Conservation (phyloP, 805 yeast genomes). For the Debaryomyces castellii region DNA sequence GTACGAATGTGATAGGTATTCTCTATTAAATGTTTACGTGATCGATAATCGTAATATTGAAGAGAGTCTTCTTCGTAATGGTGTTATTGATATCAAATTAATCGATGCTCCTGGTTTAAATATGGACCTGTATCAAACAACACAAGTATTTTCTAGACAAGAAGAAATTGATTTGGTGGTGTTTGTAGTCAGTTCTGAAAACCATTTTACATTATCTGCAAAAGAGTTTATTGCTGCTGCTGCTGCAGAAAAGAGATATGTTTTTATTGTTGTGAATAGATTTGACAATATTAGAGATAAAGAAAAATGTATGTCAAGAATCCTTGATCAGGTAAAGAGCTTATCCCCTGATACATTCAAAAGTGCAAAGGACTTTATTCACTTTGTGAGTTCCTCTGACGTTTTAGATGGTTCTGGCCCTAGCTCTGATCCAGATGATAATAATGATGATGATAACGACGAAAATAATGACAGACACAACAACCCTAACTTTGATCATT, state of each 20-base stretch:
- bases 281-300: conserved; percentile 86
- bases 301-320: conserved; percentile 70
- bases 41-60: conserved; percentile 69
- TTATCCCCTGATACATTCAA: conserved; percentile 91
- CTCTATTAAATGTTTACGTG: conserved; percentile 77
- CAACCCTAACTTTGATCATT: conserved; percentile 72
- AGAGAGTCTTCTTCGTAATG: conserved; percentile 77
- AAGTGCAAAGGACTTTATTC: conserved; percentile 87
- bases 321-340: conserved; percentile 79
- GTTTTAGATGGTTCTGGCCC: conserved; percentile 38
- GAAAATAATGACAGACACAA: conserved; percentile 28
- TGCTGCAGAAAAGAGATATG: conserved; percentile 85
- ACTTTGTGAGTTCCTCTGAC: conserved; percentile 74
- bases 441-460: conserved; percentile 33
- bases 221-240: conserved; percentile 90
- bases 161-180: conserved; percentile 96
- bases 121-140: conserved; percentile 89
- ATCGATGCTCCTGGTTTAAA: conserved; percentile 98
- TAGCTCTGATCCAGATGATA: conserved; percentile 28
- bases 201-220: conserved; percentile 91
- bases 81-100: conserved; percentile 85
- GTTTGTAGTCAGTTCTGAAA: conserved; percentile 94
- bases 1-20: conserved; percentile 66
- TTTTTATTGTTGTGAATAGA: conserved; percentile 90
- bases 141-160: conserved; percentile 92